Conservation (phyloP, 495 filamentous ascomycete species). For the Tricharina praecox region DNA sequence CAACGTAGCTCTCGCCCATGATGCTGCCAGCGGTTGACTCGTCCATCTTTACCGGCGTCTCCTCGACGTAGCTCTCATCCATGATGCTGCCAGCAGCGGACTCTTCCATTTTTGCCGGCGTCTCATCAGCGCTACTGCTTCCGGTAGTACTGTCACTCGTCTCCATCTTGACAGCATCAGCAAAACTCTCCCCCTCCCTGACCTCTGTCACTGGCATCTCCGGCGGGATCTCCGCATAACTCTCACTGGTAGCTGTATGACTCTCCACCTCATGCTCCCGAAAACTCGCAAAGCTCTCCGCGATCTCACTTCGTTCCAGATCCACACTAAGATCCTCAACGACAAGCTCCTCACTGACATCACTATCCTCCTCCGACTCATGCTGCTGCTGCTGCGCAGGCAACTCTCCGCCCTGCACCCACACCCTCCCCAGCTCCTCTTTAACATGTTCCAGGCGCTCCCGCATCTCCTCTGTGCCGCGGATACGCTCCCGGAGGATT, state of each 20-base stretch:
- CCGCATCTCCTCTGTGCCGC: conserved; percentile 73
- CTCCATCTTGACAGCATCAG: not conserved
- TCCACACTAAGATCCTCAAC: too few relatives aligned
- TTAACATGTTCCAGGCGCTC: conserved; percentile 60
- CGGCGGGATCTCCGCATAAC: not conserved
- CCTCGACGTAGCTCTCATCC: not conserved
- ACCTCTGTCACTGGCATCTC: not conserved
- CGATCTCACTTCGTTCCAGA: too few relatives aligned
- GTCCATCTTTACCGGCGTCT: too few relatives aligned
- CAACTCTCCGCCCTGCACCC: conserved; percentile 29
- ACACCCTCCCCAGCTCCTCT: conserved; percentile 44
- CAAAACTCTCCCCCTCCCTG: not conserved
- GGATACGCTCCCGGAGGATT: conserved; percentile 60
- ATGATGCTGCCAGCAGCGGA: too few relatives aligned
- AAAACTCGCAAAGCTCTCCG: too few relatives aligned
- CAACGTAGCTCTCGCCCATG: conserved; percentile 3
- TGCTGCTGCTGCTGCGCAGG: too few relatives aligned
- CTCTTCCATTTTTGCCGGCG: too few relatives aligned
- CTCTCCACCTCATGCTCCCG: conserved; percentile 5
- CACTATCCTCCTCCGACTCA: conserved; percentile 19
- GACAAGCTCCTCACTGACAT: conserved; percentile 16
- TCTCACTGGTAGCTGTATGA: not conserved
- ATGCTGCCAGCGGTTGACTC: too few relatives aligned
- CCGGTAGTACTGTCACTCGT: too few relatives aligned
- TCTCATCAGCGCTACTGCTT: too few relatives aligned